These are phyloP conservation scores for Calocybe cyanea DNA, from an alignment of 768 basidiomycete genomes.

Conservation along the genomic window DNA sequence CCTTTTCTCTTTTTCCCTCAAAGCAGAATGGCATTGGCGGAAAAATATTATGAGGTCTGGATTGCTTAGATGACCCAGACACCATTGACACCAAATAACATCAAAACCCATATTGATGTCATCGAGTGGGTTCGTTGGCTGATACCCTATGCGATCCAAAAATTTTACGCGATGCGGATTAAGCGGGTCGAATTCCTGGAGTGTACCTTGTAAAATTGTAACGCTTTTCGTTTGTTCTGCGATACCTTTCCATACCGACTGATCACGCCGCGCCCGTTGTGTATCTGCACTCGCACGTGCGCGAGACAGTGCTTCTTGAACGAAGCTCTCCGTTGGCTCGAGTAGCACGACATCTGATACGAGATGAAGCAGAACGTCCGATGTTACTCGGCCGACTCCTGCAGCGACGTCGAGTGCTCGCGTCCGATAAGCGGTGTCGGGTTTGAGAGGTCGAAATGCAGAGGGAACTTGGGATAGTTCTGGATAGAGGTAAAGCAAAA, in stretches of 20 bases:
- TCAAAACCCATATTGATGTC: constrained; percentile 72
- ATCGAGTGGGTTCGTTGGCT: constrained; percentile 34
- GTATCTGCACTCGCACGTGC: constrained; percentile 30
- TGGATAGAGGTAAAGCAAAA: constrained; percentile 79
- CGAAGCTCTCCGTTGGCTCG: constrained; percentile 81
- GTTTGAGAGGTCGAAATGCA: constrained; percentile 52
- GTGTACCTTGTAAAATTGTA: constrained; percentile 71
- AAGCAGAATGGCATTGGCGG: constrained; percentile 51
- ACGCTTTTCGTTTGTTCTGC: constrained; percentile 63
- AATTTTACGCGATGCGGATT: constrained; percentile 41
- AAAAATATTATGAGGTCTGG: constrained; percentile 77
- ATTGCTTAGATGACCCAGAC: constrained; percentile 82
- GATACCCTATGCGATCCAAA: constrained; percentile 66
- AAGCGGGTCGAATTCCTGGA: constrained; percentile 80
- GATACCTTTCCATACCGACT: constrained; percentile 63
- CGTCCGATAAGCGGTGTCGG: constrained; percentile 28
- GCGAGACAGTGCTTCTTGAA: constrained; percentile 60
- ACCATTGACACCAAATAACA: constrained; percentile 97
- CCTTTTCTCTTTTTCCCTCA: constrained; percentile 41
- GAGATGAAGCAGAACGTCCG: constrained; percentile 84
- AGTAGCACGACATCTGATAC: constrained; percentile 84
- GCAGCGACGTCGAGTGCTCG: constrained; percentile 92
- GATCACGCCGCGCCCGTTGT: constrained; percentile 17
- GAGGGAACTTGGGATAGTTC: constrained; percentile 76
- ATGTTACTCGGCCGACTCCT: constrained; percentile 90